phyloP scores from a whole-genome alignment of 1,139 yeast species.

The Scheffersomyces illinoinensis region DNA sequence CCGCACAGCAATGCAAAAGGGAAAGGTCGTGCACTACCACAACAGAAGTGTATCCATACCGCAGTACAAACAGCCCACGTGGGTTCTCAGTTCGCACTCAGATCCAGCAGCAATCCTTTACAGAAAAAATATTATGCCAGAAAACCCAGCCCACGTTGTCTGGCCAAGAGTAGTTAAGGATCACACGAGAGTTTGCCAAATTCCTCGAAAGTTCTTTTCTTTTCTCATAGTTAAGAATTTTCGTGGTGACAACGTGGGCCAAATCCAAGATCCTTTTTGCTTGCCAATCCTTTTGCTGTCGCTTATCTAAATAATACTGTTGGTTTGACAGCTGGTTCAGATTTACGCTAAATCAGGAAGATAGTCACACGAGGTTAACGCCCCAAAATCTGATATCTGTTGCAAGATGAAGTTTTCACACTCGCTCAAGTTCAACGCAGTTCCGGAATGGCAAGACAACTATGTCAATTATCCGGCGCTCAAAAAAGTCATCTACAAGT shows the following conservation, averaged over 20 bases:
- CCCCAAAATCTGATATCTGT: not conserved
- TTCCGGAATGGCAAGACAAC: conserved; percentile 75
- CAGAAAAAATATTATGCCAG: not conserved
- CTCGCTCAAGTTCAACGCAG: conserved; percentile 74
- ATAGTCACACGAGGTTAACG: not conserved
- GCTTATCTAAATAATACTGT: not conserved
- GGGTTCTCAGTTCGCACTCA: not conserved
- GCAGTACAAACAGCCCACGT: not conserved
- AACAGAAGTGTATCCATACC: not conserved
- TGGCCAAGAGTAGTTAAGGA: conserved; percentile 3
- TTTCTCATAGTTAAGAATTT: not conserved
- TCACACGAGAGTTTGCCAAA: conserved; percentile 4
- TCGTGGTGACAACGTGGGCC: not conserved
- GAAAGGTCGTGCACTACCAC: not conserved
- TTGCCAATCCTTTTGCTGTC: not conserved
- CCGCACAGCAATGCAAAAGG: not conserved
- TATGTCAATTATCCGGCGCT: conserved; percentile 67
- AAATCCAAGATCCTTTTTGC: not conserved
- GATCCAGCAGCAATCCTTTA: not conserved
- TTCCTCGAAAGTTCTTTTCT: not conserved
- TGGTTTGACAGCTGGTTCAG: not conserved
- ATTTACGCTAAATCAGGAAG: not conserved
- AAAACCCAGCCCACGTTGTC: conserved; percentile 6
- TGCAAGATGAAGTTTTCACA: conserved; percentile 69
- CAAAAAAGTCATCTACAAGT: conserved; percentile 58